Percentiles rank a stretch among this genome's conserved stretches.
Conservation (phyloP, 352 stramenopile species). For the Phytophthora sojae region DNA sequence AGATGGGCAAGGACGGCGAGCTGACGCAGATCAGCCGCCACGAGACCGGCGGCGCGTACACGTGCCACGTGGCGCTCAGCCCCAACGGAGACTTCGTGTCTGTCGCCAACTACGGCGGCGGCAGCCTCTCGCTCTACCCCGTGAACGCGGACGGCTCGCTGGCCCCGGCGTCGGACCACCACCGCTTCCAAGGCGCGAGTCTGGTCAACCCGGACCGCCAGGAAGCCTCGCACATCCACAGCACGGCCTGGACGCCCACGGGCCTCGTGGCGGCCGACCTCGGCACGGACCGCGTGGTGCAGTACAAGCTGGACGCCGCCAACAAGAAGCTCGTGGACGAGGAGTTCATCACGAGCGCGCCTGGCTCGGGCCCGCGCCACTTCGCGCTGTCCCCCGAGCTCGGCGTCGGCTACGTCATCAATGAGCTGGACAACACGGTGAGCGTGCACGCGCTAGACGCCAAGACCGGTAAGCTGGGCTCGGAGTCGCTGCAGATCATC, state of each 20-base stretch:
- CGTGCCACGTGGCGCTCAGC: slow-evolving; percentile 74
- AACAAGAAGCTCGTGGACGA: slow-evolving; percentile 51
- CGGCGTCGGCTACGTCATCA: slow-evolving; percentile 69
- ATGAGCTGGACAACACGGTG: slow-evolving; percentile 75
- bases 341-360: slow-evolving; percentile 50
- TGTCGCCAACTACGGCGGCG: slow-evolving; percentile 81
- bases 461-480: slow-evolving; percentile 50
- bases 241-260: slow-evolving; percentile 64
- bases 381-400: slow-evolving; percentile 68
- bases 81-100: slow-evolving; percentile 56
- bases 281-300: slow-evolving; percentile 71
- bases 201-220: slow-evolving; percentile 65
- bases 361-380: slow-evolving; percentile 75
- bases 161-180: slow-evolving; percentile 43
- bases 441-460: slow-evolving; percentile 63
- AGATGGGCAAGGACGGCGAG: slow-evolving; percentile 46
- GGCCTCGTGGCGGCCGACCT: slow-evolving; percentile 68
- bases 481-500: slow-evolving; percentile 61
- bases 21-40: slow-evolving; percentile 55
- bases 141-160: slow-evolving; percentile 70
- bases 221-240: slow-evolving; percentile 82
- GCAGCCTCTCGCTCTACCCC: slow-evolving; percentile 65
- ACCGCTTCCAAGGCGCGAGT: slow-evolving; percentile 55
- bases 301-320: slow-evolving; percentile 57
- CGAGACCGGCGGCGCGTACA: slow-evolving; percentile 64